These are phyloP conservation scores for Puccinia horiana DNA, from an alignment of 1,284 basidiomycete genomes.

Conservation along the genomic window DNA sequence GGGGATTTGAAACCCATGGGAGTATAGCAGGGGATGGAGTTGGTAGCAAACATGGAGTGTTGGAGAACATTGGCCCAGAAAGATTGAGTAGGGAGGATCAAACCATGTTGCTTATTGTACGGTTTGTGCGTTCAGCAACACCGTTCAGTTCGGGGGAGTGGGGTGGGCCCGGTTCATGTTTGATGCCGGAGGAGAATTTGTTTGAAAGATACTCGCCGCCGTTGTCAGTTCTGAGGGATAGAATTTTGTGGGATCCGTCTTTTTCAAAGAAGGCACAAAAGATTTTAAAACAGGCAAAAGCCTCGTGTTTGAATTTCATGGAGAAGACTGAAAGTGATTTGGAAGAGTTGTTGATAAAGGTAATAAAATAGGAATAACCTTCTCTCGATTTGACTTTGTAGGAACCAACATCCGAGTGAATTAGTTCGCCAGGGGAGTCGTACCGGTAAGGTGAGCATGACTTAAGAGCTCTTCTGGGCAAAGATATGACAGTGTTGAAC, in stretches of 20 bases:
- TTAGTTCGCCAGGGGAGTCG: not conserved
- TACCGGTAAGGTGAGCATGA: not conserved
- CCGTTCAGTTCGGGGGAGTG: slow-evolving; percentile 31
- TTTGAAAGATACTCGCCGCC: slow-evolving; percentile 31
- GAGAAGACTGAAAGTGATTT: slow-evolving; percentile 5
- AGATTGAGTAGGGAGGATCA: no score
- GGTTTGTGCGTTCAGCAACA: slow-evolving; percentile 3
- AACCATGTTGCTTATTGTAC: not conserved
- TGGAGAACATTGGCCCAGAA: slow-evolving; percentile 17
- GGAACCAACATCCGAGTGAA: slow-evolving; percentile 18
- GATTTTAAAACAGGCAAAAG: slow-evolving; percentile 13
- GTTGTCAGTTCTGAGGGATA: not conserved
- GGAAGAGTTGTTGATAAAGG: slow-evolving; percentile 20
- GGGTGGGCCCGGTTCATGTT: slow-evolving; percentile 20
- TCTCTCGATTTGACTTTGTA: slow-evolving; percentile 8
- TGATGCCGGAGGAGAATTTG: slow-evolving; percentile 4
- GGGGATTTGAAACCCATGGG: slow-evolving; percentile 4
- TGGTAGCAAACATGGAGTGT: not conserved
- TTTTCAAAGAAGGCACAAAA: slow-evolving; percentile 16
- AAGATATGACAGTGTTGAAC: not conserved
- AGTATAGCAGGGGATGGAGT: slow-evolving; percentile 23
- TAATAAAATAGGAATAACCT: slow-evolving; percentile 20
- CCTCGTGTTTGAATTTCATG: slow-evolving; percentile 2
- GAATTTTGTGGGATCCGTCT: not conserved
- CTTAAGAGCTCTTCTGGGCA: slow-evolving; percentile 8